Base-by-base conservation (phyloP, 371 early-diverging fungal genomes). In the Apophysomyces ossiformis region DNA sequence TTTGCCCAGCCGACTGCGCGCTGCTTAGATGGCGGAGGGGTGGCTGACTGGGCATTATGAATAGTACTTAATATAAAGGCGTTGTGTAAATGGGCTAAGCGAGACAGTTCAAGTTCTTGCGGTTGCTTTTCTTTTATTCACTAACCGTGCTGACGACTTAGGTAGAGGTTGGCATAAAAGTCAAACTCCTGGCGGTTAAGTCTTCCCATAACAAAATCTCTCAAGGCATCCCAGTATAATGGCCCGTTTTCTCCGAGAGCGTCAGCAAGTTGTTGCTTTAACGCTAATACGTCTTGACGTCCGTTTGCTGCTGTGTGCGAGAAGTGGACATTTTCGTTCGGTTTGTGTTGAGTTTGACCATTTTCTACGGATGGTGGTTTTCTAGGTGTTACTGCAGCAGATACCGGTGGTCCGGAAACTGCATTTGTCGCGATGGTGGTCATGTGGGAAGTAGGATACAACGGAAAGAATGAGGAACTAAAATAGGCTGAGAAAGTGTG, bases 251-350 rank as follows among this genome's bases (percentile, higher is more conserved):
- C 91, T 47, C 93, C 93, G 1, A 93, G 81, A 1, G 90, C 89
- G 62, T 92, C 91, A 12, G 92, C 92, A 15, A 93, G 78, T 64
- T 90, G 88, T 66, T 91, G 92, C 64, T 92, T 93, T 35, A 93
- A 77, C 38, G 86, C 82, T 7, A 90, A 70, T 2, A 90, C 88
- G 71, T 93, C 90, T 67, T 87, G 86, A 45, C 93, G 80, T 58
- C 87, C 89, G 62, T 84, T 77, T 5, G 73, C 37, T 11, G 73
- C 75, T 35, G 73, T 65, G 57, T 74, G 70, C 44, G 58, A 21
- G 37, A 77, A 77, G 59, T 77, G 77, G 21, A 50, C 11, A 26
- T 50, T 50, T 50, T 50, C 54, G 11, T 21, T 21, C 16, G 56
- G 56, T 56, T 39, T 63, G 39, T 26, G 63, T 50, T 50, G 54